Percentiles rank a stretch among this genome's conserved stretches.
phyloP scores from a whole-genome alignment of 2,329 filamentous ascomycete species.

The Botryotinia narcissicola region DNA sequence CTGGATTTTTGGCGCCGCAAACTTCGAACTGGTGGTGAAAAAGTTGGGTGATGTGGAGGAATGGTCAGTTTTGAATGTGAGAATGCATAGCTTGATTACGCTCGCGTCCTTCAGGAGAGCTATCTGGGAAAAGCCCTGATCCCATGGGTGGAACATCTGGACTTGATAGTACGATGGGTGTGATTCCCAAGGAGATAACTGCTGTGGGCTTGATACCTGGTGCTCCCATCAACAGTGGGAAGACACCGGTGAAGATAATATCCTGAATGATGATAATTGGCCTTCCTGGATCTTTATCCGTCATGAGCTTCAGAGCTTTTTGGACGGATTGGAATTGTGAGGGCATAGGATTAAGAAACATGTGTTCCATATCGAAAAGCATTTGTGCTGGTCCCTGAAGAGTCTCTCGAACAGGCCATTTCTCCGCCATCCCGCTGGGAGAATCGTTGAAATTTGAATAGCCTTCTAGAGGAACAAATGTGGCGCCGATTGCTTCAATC shows the following conservation, averaged over 20 bases:
- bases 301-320: not conserved
- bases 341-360: not conserved
- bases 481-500: conserved; percentile 41
- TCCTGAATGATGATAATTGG: not conserved
- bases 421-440: not conserved
- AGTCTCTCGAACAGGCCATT: not conserved
- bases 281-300: conserved; percentile 1
- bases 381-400: not conserved
- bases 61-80: conserved; percentile 12
- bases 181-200: conserved; percentile 43
- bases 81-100: conserved; percentile 37
- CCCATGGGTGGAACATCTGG: conserved; percentile 43
- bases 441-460: conserved; percentile 27
- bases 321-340: not conserved
- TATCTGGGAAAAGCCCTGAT: conserved; percentile 41
- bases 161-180: conserved; percentile 40
- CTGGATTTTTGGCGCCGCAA: conserved; percentile 31
- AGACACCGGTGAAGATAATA: not conserved
- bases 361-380: not conserved
- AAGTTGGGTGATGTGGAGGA: not conserved
- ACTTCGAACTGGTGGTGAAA: conserved; percentile 24
- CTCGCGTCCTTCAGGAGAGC: conserved; percentile 40
- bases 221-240: conserved; percentile 38
- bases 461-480: conserved; percentile 37
- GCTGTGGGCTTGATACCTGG: conserved; percentile 40